Percentiles rank a stretch among this genome's conserved stretches.
phyloP scores from a whole-genome alignment of 352 stramenopile genomes.

The Pythium rhizo-oryzae region DNA sequence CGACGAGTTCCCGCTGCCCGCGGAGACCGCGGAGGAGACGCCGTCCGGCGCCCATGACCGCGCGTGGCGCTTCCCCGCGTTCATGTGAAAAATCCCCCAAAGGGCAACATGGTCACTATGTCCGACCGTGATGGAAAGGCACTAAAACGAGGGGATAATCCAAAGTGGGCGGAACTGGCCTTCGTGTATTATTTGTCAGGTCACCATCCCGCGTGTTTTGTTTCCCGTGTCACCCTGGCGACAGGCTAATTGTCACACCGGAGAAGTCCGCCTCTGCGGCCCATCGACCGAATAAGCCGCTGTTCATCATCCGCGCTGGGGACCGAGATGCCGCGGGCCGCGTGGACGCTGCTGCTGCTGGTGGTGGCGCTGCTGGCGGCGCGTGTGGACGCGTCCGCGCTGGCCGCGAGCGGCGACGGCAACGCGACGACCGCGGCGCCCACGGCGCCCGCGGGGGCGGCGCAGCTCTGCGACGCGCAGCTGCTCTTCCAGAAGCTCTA shows the following conservation, averaged over 20 bases:
- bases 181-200: neutral
- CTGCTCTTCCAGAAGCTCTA: conserved; percentile 53
- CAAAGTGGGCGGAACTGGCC: conserved; percentile 3
- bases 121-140: neutral
- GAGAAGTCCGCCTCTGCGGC: too few species aligned
- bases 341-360: too few species aligned
- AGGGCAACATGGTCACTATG: conserved; percentile 15
- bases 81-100: neutral
- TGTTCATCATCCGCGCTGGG: too few species aligned
- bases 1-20: conserved; percentile 27
- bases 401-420: neutral
- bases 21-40: neutral
- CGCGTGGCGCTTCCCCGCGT: conserved; percentile 23
- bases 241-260: too few species aligned
- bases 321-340: too few species aligned
- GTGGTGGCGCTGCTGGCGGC: neutral
- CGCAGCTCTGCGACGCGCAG: conserved; percentile 34
- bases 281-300: neutral
- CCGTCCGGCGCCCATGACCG: neutral
- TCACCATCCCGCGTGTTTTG: neutral
- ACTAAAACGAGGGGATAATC: neutral
- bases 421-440: conserved; percentile 10
- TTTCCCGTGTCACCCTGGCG: too few species aligned
- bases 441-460: neutral
- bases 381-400: neutral